Evolutionary conservation across 371 early-diverging fungal species (phyloP).

Genomic region (Apophysomyces variabilis): DNA sequence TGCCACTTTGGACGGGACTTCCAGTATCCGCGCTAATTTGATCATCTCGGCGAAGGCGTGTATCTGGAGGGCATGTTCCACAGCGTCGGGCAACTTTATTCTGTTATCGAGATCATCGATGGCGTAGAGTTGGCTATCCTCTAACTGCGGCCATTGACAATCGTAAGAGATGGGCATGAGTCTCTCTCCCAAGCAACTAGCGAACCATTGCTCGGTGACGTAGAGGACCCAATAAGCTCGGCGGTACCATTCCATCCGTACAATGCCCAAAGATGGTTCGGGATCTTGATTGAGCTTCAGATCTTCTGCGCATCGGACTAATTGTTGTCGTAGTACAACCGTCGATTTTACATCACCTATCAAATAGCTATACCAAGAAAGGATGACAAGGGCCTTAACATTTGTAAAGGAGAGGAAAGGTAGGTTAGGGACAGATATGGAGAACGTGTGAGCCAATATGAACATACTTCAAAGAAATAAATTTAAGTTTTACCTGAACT

Average conservation of each 20-base stretch:
- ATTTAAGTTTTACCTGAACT: constrained; percentile 32
- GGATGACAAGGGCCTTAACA: constrained; percentile 38
- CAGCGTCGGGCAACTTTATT: neutral
- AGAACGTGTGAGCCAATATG: too few relatives aligned
- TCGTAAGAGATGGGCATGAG: constrained; percentile 14
- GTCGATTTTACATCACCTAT: constrained; percentile 36
- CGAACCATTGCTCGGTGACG: constrained; percentile 38
- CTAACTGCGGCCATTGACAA: constrained; percentile 32
- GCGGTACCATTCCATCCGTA: constrained; percentile 28
- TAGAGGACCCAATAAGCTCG: constrained; percentile 36
- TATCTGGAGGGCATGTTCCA: constrained; percentile 26
- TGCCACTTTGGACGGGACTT: constrained; percentile 14
- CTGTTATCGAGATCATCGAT: neutral
- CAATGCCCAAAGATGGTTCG: constrained; percentile 3
- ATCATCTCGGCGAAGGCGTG: constrained; percentile 33
- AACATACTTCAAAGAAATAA: too few relatives aligned
- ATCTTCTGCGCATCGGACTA: constrained; percentile 17
- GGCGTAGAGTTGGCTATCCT: constrained; percentile 33
- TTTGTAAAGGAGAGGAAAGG: neutral
- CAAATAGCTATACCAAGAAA: constrained; percentile 49
- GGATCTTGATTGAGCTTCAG: constrained; percentile 18
- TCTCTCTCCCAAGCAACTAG: constrained; percentile 21
- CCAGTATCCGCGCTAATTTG: constrained; percentile 25
- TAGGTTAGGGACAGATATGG: too few relatives aligned
- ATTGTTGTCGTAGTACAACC: constrained; percentile 23